phyloP scores from a whole-genome alignment of 202 grass and related monocot genomes.

The Setaria viridis region DNA sequence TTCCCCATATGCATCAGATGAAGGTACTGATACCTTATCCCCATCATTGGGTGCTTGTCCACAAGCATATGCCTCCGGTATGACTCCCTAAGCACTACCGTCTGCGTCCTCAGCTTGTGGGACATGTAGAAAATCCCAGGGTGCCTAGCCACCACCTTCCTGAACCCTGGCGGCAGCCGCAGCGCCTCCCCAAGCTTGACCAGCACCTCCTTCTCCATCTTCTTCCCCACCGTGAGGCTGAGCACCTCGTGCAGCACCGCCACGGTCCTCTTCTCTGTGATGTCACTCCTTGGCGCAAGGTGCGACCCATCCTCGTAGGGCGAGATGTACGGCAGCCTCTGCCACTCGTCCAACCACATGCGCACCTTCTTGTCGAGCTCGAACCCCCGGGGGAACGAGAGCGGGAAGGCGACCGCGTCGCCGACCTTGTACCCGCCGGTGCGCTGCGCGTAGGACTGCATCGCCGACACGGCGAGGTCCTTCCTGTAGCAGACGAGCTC shows the following conservation, averaged over 20 bases:
- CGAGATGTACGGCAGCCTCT: conserved; percentile 82
- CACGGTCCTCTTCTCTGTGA: conserved; percentile 86
- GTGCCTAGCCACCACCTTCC: conserved; percentile 73
- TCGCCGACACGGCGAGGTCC: conserved; percentile 77
- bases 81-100: conserved; percentile 82
- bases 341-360: conserved; percentile 88
- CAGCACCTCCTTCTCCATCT: conserved; percentile 86
- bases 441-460: conserved; percentile 74
- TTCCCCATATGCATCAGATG: conserved; percentile 93
- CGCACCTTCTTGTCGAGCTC: conserved; percentile 86
- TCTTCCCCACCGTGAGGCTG: conserved; percentile 74
- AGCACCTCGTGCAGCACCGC: conserved; percentile 82
- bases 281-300: conserved; percentile 66
- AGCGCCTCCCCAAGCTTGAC: conserved; percentile 72
- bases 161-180: conserved; percentile 69
- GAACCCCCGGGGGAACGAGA: conserved; percentile 69
- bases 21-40: conserved; percentile 79
- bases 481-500: conserved; percentile 89
- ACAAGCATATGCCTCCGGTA: conserved; percentile 78
- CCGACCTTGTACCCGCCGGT: conserved; percentile 79
- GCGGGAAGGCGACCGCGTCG: conserved; percentile 68
- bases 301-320: conserved; percentile 79
- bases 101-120: conserved; percentile 82
- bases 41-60: conserved; percentile 83
- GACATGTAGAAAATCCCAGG: conserved; percentile 93